Conservation (phyloP, 495 filamentous ascomycete species). For the Penicillium tannophilum region DNA sequence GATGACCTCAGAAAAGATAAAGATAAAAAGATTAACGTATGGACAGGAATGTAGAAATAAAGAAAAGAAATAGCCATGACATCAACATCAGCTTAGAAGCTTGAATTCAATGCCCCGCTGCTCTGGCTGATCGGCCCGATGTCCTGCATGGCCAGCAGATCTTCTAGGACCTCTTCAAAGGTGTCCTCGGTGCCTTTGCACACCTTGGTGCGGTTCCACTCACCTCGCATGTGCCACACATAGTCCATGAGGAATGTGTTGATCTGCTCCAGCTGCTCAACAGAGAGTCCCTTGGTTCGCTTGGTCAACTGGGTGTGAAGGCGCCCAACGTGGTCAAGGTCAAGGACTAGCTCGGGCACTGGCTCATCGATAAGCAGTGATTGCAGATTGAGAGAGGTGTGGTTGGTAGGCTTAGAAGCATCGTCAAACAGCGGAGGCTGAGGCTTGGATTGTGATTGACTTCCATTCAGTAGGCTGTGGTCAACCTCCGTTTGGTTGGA, state of each 20-base stretch:
- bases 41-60: slow-evolving; percentile 7
- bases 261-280: slow-evolving; percentile 95
- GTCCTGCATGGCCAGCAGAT: slow-evolving; percentile 61
- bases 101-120: background rate
- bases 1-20: slow-evolving; percentile 10
- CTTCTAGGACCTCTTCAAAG: slow-evolving; percentile 79
- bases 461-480: slow-evolving; percentile 31
- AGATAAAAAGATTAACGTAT: slow-evolving; percentile 14
- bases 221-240: slow-evolving; percentile 74
- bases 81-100: background rate
- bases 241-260: slow-evolving; percentile 88
- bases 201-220: slow-evolving; percentile 80
- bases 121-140: background rate
- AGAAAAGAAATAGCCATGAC: slow-evolving; percentile 8
- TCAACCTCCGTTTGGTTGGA: slow-evolving; percentile 8
- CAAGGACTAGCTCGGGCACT: slow-evolving; percentile 52
- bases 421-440: slow-evolving; percentile 53
- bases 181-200: slow-evolving; percentile 58
- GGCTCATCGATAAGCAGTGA: slow-evolving; percentile 49
- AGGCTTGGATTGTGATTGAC: slow-evolving; percentile 43
- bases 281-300: slow-evolving; percentile 73
- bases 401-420: slow-evolving; percentile 28
- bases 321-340: slow-evolving; percentile 53
- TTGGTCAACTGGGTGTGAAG: slow-evolving; percentile 62
- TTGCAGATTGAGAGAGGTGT: slow-evolving; percentile 39